Base-by-base conservation (phyloP, 73 alveolate species). In the Paramecium sexaurelia region DNA sequence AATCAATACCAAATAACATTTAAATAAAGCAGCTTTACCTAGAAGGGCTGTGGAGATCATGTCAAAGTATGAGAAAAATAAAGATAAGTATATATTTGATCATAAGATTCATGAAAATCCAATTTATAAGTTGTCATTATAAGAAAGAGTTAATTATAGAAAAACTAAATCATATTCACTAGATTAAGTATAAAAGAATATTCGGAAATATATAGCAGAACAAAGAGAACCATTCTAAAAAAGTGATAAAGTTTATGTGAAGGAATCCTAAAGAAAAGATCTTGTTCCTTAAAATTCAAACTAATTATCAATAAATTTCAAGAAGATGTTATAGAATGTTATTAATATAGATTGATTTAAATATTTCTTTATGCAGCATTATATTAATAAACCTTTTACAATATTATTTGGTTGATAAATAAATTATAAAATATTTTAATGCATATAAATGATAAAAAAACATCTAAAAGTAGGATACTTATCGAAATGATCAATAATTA, bases 81-180 rank as follows among this genome's bases (percentile, higher is more conserved):
- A 36, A 2, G 55, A 33, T 11, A 73, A 73, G 19, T 73, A 73
- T 36, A n/a, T 33, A 5, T 73, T 73, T 19, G 87, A 73, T 32
- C 87, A 73, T 20, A 73, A 73, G 19, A 36, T 73, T 20, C 66
- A 73, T 39, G 87, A 73, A 20, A 73, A 73, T 73, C 87, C 87
- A 35, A 73, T 36, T 37, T 73, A 73, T 39, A 73, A 73, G 35
- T 73, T 32, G 35, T 73, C 87, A 5, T 73, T 73, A 39, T 9
- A 73, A 32, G 55, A 73, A n/a, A 73, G 56, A 39, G 87, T 73
- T 33, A 39, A 73, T 8, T 39, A 73, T 36, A 73, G 87, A 73
- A 73, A 73, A 73, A 17, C 36, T 20, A 36, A 73, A 36, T 73
- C 87, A 9, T 73, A 36, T 73, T 36, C 66, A 36, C 57, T 73